Base-by-base conservation (phyloP, 163 green algal species). In the Chlorella variabilis region DNA sequence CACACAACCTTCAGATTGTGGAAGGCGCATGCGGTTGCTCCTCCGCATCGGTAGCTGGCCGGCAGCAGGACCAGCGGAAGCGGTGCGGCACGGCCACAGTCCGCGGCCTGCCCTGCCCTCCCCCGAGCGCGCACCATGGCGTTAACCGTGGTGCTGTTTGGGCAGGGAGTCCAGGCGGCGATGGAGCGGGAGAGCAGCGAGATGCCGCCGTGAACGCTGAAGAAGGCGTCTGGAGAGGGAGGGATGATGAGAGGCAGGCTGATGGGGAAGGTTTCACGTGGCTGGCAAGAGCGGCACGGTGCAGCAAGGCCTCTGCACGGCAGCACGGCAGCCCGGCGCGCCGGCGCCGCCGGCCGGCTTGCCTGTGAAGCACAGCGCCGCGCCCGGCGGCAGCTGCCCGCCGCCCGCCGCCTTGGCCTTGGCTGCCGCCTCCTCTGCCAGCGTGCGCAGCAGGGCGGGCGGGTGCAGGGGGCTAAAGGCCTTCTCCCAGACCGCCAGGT, bases 201-300 rank as follows among this genome's bases (percentile, higher is more conserved):
- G 38, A 77, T 49, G 33, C 71, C 49, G 71, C 71, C 71, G 31
- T 78, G 71, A 49, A 78, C 71, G 34, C 21, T 69, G 42, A 61
- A 78, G 33, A 41, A 48, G 1, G 29, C 51, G 6, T 78, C 71
- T 62, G 39, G 36, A 2, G 34, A 18, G 62, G 33, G 2, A 49
- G 34, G 5, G 29, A 39, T 5, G 54, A n/a, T 8, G 23, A n/a
- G 54, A 15, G 54, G 20, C 9, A 25, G 13, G 23, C 15, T 29
- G 54, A n/a, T n/a, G n/a, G n/a, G n/a, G n/a, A n/a, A n/a, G n/a
- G n/a, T n/a, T n/a, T n/a, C n/a, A n/a, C n/a, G n/a, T n/a, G n/a
- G n/a, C n/a, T n/a, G n/a, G n/a, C n/a, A n/a, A n/a, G n/a, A n/a
- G n/a, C n/a, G n/a, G n/a, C n/a, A n/a, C n/a, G n/a, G n/a, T n/a